Conservation (phyloP, 2,329 filamentous ascomycete genomes). For the Fusarium sp. region DNA sequence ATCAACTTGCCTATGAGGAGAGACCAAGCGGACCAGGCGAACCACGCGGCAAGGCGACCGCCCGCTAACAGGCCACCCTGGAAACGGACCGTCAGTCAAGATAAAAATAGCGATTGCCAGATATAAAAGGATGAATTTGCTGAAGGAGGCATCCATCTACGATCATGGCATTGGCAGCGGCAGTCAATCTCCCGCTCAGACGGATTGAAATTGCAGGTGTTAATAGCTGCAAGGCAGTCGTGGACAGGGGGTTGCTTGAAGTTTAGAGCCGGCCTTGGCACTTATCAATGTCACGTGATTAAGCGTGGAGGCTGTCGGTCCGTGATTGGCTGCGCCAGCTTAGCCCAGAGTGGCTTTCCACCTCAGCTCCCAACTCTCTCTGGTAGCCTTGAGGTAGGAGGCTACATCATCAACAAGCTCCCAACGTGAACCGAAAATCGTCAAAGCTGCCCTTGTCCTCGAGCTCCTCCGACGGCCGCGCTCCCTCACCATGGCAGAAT, state of each 20-base stretch:
- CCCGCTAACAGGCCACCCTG: conserved; percentile 3
- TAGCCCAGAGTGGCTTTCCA: conserved; percentile 29
- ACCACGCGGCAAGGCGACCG: conserved; percentile 5
- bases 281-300: conserved; percentile 28
- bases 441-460: conserved; percentile 32
- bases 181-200: neutral
- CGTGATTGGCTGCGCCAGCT: conserved; percentile 31
- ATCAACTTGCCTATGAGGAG: conserved; percentile 1
- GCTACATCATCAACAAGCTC: conserved; percentile 47
- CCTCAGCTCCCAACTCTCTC: conserved; percentile 38
- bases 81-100: neutral
- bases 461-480: conserved; percentile 35
- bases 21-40: neutral
- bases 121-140: neutral
- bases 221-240: neutral
- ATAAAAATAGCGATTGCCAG: neutral
- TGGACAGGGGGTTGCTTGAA: neutral
- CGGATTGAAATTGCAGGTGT: neutral
- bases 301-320: neutral
- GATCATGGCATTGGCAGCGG: neutral
- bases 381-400: conserved; percentile 39
- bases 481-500: conserved; percentile 59
- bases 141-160: conserved; percentile 1
- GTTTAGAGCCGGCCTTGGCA: neutral
- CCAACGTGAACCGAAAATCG: conserved; percentile 33